Conservation (phyloP, 805 yeast genomes). For the Pichia paraexigua region DNA sequence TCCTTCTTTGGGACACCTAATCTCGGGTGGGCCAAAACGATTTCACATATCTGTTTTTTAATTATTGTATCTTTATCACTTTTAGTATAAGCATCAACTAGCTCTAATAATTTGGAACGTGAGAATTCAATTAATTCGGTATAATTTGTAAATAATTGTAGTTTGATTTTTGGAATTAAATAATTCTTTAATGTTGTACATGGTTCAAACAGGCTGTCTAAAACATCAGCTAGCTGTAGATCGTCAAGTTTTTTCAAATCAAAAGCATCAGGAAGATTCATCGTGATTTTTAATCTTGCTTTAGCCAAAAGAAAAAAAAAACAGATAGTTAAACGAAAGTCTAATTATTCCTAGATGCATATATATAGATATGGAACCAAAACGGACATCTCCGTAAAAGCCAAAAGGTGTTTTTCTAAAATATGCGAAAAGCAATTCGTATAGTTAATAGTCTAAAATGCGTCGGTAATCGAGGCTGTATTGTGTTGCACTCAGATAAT, state of each 20-base stretch:
- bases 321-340: no score
- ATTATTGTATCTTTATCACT: neutral
- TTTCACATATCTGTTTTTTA: constrained; percentile 28
- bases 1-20: constrained; percentile 52
- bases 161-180: constrained; percentile 26
- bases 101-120: constrained; percentile 5
- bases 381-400: neutral
- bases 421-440: neutral
- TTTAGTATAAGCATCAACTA: constrained; percentile 4
- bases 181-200: constrained; percentile 40
- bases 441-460: no score
- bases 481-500: no score
- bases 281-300: neutral
- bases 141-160: constrained; percentile 21
- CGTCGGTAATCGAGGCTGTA: no score
- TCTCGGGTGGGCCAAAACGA: constrained; percentile 89
- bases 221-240: constrained; percentile 29
- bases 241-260: constrained; percentile 17
- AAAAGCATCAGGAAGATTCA: constrained; percentile 25
- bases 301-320: neutral
- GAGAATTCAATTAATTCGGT: constrained; percentile 19
- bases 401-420: neutral
- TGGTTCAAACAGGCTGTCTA: constrained; percentile 59
- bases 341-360: no score
- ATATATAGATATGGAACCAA: no score